phyloP scores from a whole-genome alignment of 768 basidiomycete genomes.

The Dioszegia hungarica region DNA sequence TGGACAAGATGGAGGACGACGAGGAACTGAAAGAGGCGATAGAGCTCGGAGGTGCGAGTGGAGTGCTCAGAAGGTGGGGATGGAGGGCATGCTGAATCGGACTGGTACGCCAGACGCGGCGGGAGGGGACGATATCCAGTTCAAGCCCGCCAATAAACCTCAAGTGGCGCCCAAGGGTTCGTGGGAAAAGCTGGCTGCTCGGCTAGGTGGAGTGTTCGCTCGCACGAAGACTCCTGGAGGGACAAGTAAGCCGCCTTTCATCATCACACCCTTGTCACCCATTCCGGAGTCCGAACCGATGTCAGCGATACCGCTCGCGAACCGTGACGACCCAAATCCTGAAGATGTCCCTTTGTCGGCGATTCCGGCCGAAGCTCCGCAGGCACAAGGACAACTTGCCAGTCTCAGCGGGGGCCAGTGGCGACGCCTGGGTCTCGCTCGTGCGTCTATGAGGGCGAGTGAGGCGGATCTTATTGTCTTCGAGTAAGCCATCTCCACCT shows the following conservation, averaged over 20 bases:
- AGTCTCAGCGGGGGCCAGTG: constrained; percentile 75
- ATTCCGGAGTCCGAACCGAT: no score
- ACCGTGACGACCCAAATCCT: no score
- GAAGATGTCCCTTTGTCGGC: no score
- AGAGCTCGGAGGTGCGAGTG: constrained; percentile 65
- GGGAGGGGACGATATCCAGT: not conserved
- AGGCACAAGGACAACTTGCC: constrained; percentile 8
- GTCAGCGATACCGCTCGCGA: no score
- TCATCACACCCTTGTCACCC: no score
- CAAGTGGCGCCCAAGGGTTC: no score
- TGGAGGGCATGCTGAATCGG: constrained; percentile 64
- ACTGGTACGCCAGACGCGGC: constrained; percentile 28
- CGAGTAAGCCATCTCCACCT: constrained; percentile 53
- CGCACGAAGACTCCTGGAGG: no score
- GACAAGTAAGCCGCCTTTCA: no score
- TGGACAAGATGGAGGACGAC: constrained; percentile 60
- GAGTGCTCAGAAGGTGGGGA: constrained; percentile 64
- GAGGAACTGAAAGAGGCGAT: constrained; percentile 62
- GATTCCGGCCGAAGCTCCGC: no score
- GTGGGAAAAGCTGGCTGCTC: no score
- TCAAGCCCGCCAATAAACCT: no score
- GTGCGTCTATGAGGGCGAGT: constrained; percentile 77
- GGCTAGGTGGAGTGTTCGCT: no score
- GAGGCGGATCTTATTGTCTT: constrained; percentile 74
- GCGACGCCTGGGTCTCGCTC: constrained; percentile 66